Conservation (phyloP, 768 basidiomycete genomes). For the Tephrocybe sp. region DNA sequence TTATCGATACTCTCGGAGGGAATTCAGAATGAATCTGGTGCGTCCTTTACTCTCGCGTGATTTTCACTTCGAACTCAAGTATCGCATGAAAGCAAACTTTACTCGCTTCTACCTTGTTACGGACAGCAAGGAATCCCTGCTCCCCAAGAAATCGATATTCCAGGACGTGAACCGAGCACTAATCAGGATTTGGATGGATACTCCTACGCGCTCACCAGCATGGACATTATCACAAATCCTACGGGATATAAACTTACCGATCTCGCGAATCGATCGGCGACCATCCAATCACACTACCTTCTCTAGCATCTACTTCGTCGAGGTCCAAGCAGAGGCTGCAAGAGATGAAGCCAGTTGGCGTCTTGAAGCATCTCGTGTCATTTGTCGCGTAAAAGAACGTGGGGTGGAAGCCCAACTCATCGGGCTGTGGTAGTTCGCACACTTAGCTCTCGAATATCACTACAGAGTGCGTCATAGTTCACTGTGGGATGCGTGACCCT, state of each 20-base stretch:
- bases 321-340: slow-evolving; percentile 35
- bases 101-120: slow-evolving; percentile 69
- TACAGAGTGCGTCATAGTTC: no score
- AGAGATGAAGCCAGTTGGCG: slow-evolving; percentile 24
- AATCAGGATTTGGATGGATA: slow-evolving; percentile 22
- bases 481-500: no score
- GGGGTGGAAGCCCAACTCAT: slow-evolving; percentile 37
- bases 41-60: slow-evolving; percentile 6
- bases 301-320: slow-evolving; percentile 62
- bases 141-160: slow-evolving; percentile 6
- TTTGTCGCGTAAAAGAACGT: slow-evolving; percentile 27
- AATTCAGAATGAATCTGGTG: slow-evolving; percentile 63
- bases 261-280: slow-evolving; percentile 61
- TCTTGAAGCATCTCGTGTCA: slow-evolving; percentile 29
- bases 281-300: slow-evolving; percentile 48
- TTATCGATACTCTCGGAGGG: slow-evolving; percentile 57
- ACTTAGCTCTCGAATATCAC: background rate
- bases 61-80: background rate
- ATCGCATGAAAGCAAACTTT: slow-evolving; percentile 46
- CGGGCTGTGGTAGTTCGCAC: slow-evolving; percentile 41
- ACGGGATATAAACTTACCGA: slow-evolving; percentile 35
- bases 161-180: slow-evolving; percentile 26
- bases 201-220: slow-evolving; percentile 6
- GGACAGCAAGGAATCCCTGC: slow-evolving; percentile 24
- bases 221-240: slow-evolving; percentile 27